Conservation (phyloP, 352 stramenopile species). For the Vaucheria bursata region DNA sequence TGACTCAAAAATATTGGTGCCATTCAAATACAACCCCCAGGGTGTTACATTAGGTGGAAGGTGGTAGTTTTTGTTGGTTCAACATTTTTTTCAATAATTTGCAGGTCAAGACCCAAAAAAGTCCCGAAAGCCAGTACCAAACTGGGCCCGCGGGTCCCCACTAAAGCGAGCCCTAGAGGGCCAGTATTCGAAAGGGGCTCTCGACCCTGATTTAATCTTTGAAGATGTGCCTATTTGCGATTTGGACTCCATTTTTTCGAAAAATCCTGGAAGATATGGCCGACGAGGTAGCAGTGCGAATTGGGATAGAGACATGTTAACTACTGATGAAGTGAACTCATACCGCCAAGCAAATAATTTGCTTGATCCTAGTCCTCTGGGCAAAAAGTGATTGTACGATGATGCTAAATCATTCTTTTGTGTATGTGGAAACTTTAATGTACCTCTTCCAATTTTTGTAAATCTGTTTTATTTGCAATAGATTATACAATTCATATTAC, state of each 20-base stretch:
- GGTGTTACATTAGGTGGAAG: background rate
- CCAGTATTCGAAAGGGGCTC: constrained; percentile 14
- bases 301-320: constrained; percentile 32
- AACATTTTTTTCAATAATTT: no score
- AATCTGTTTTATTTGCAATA: no score
- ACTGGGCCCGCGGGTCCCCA: constrained; percentile 24
- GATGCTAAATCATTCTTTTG: no score
- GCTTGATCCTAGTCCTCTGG: background rate
- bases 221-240: constrained; percentile 25
- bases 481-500: no score
- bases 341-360: constrained; percentile 17
- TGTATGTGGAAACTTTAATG: no score
- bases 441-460: no score
- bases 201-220: constrained; percentile 38
- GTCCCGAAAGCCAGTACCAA: constrained; percentile 15
- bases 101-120: no score
- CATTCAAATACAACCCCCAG: background rate
- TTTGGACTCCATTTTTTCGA: constrained; percentile 34
- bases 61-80: no score
- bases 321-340: constrained; percentile 21
- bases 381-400: background rate
- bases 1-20: background rate
- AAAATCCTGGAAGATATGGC: constrained; percentile 20
- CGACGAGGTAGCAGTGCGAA: constrained; percentile 41
- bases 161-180: constrained; percentile 24